Percentiles rank a stretch among this genome's conserved stretches.
These are phyloP conservation scores for Tolypocladium ovalisporum DNA, from an alignment of 2,329 filamentous ascomycete genomes.

Conservation along the genomic window DNA sequence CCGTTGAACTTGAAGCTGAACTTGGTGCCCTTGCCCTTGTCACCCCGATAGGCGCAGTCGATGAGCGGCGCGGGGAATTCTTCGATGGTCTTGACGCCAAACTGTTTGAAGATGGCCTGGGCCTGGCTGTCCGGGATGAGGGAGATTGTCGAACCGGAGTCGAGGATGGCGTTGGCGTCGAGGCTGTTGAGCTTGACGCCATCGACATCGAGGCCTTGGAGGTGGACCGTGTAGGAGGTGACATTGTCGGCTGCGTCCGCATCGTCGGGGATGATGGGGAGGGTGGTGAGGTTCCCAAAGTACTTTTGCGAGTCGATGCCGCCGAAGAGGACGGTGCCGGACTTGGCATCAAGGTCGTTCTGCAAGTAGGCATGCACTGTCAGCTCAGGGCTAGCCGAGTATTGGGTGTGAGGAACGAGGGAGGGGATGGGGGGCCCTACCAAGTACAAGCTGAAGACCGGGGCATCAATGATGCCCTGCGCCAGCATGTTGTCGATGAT, in stretches of 20 bases:
- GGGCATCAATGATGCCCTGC: slow-evolving; percentile 49
- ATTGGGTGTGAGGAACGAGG: not conserved
- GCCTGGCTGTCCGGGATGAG: slow-evolving; percentile 55
- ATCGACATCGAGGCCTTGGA: slow-evolving; percentile 27
- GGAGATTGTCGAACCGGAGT: slow-evolving; percentile 62
- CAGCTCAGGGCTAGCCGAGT: not conserved
- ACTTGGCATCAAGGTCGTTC: slow-evolving; percentile 52
- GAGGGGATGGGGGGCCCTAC: slow-evolving; percentile 15
- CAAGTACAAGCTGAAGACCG: slow-evolving; percentile 60
- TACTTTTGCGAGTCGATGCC: slow-evolving; percentile 70
- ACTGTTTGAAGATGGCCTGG: slow-evolving; percentile 35
- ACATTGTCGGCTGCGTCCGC: slow-evolving; percentile 25
- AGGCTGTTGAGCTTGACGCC: slow-evolving; percentile 22
- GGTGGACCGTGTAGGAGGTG: slow-evolving; percentile 22
- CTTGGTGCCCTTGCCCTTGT: slow-evolving; percentile 29
- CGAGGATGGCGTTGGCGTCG: slow-evolving; percentile 51
- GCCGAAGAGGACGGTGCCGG: slow-evolving; percentile 66
- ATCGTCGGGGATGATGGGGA: slow-evolving; percentile 37
- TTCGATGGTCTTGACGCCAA: slow-evolving; percentile 34
- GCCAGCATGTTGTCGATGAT: slow-evolving; percentile 54
- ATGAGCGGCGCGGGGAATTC: slow-evolving; percentile 35
- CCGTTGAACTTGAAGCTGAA: slow-evolving; percentile 43
- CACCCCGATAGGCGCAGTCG: slow-evolving; percentile 36
- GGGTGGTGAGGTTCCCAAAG: slow-evolving; percentile 33
- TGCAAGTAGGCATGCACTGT: slow-evolving; percentile 1